These are phyloP conservation scores for Suhomyces maxii DNA, from an alignment of 1,139 yeast genomes.

Conservation along the genomic window DNA sequence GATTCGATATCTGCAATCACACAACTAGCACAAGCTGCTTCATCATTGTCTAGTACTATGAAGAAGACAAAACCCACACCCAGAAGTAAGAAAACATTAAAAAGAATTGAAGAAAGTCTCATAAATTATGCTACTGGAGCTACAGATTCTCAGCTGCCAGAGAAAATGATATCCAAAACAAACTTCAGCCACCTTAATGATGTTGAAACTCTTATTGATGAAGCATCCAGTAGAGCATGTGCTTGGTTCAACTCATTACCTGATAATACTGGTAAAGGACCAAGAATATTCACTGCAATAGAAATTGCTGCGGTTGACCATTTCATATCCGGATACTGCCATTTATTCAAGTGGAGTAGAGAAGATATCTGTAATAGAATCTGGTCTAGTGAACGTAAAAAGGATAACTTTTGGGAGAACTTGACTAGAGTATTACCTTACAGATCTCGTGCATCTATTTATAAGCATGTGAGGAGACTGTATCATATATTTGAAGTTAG, in stretches of 20 bases:
- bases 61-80: constrained; percentile 11
- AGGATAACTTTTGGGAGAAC: constrained; percentile 87
- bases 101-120: constrained; percentile 11
- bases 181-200: constrained; percentile 31
- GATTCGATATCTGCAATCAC: constrained; percentile 28
- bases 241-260: constrained; percentile 39
- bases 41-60: constrained; percentile 19
- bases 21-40: constrained; percentile 35
- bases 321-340: constrained; percentile 69
- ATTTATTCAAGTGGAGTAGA: constrained; percentile 58
- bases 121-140: constrained; percentile 9
- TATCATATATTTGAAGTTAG: constrained; percentile 84
- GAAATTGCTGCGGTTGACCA: constrained; percentile 73
- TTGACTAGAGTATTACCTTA: constrained; percentile 76
- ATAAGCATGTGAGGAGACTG: constrained; percentile 87
- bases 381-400: constrained; percentile 82
- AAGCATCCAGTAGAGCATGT: constrained; percentile 37
- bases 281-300: constrained; percentile 53
- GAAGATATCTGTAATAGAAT: constrained; percentile 76
- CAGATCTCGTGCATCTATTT: constrained; percentile 82
- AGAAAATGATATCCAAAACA: constrained; percentile 14
- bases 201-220: constrained; percentile 37
- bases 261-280: constrained; percentile 32
- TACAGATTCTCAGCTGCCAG: not conserved
- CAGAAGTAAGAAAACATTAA: constrained; percentile 12